These are phyloP conservation scores for Nasturtium officinale DNA, from an alignment of 345 rosid species.

Conservation along the genomic window DNA sequence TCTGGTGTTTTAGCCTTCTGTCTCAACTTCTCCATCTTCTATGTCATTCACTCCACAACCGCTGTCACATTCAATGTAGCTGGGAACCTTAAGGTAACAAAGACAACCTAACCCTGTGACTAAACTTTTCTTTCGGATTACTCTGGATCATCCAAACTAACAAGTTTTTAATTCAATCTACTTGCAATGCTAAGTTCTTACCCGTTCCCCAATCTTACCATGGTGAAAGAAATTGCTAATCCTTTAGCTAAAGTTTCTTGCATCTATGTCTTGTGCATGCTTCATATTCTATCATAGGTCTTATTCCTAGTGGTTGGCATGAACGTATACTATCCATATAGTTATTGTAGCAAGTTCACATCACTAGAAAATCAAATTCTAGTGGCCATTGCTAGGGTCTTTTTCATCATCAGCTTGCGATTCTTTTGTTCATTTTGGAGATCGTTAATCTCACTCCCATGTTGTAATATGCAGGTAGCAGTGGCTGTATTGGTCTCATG, in stretches of 20 bases:
- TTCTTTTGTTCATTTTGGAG: background rate
- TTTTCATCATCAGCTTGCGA: background rate
- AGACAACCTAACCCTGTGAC: slow-evolving; percentile 20
- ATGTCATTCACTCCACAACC: slow-evolving; percentile 97
- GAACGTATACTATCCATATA: background rate
- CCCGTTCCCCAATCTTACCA: background rate
- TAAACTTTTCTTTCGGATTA: background rate
- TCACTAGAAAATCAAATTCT: background rate
- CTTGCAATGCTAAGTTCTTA: background rate
- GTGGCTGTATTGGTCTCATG: slow-evolving; percentile 94
- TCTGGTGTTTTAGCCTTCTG: slow-evolving; percentile 97
- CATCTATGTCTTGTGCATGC: slow-evolving; percentile 18
- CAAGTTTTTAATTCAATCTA: background rate
- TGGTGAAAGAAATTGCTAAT: background rate
- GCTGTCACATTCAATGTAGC: slow-evolving; percentile 99
- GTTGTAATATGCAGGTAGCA: slow-evolving; percentile 65
- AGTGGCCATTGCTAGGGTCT: background rate
- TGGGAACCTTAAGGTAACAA: slow-evolving; percentile 96
- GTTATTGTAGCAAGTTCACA: background rate
- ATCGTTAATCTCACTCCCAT: background rate
- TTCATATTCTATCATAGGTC: slow-evolving; percentile 2
- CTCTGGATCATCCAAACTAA: slow-evolving; percentile 11
- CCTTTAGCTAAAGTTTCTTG: background rate
- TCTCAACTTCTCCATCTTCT: slow-evolving; percentile 96
- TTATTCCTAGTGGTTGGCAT: background rate